phyloP scores from a whole-genome alignment of 2,329 filamentous ascomycete genomes.

The Lachnellula arida region DNA sequence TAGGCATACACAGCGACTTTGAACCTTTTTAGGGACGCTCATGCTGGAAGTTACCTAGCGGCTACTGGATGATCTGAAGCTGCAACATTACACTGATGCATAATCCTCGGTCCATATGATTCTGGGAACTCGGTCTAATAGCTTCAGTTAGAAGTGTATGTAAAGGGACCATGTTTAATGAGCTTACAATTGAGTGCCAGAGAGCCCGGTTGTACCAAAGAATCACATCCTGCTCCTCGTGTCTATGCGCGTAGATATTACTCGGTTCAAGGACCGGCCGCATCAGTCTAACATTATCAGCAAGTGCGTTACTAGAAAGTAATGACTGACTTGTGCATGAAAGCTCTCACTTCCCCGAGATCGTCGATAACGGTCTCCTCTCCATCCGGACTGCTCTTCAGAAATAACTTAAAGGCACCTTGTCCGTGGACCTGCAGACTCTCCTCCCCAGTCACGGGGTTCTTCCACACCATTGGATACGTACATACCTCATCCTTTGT shows the following conservation, averaged over 20 bases:
- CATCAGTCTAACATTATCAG: constrained; percentile 30
- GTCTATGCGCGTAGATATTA: constrained; percentile 35
- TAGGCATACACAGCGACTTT: background rate
- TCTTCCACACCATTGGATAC: constrained; percentile 37
- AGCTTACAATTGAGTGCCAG: constrained; percentile 36
- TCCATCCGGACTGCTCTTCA: constrained; percentile 29
- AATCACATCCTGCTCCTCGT: constrained; percentile 36
- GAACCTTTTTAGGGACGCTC: background rate
- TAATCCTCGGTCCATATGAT: constrained; percentile 35
- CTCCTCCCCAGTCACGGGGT: constrained; percentile 30
- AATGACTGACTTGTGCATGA: constrained; percentile 30
- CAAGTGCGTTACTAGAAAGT: background rate
- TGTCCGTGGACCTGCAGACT: constrained; percentile 35
- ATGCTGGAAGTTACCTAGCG: background rate
- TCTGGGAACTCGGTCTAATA: constrained; percentile 33
- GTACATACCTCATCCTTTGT: constrained; percentile 30
- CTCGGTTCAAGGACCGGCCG: constrained; percentile 30
- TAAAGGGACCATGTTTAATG: background rate
- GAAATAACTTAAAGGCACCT: constrained; percentile 33
- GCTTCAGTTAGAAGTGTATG: background rate
- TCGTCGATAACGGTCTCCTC: constrained; percentile 25
- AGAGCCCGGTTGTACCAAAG: constrained; percentile 37
- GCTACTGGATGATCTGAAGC: constrained; percentile 18
- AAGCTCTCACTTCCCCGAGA: constrained; percentile 29
- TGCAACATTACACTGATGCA: constrained; percentile 35